Evolutionary conservation across 176 grass and related monocot species (phyloP), one percentile per base, ranked within the genome.

Genomic region (Echinochloa phyllopogon): DNA sequence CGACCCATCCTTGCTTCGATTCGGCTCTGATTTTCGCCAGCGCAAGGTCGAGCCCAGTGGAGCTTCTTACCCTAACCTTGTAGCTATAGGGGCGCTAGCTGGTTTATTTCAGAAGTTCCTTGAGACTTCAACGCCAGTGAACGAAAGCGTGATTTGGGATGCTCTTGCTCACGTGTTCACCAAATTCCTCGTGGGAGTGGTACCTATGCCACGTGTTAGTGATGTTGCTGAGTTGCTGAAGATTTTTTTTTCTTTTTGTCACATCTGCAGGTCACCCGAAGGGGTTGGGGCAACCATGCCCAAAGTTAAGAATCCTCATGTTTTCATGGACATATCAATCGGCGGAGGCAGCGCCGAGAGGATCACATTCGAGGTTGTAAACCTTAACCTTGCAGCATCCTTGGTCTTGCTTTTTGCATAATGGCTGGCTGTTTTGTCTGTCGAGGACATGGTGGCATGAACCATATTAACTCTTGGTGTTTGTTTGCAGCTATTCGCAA

Each of bases 271-370:
- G 85, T 80, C 69, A 69, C 72, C 58, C 55, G 5, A 20, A 43
- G 51, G 49, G 75, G 41, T 9, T 75, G 23, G 72, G 65, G 62
- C 69, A 72, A 66, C 74, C 64, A 94, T 94, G 92, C 52, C 78
- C 13, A 90, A 71, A 74, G 53, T 65, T 27, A 88, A 89, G 69
- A 94, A 94, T 61, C 92, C 89, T 12, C 74, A 72, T 1, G 87
- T 94, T 15, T 94, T 92, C 85, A 21, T 94, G 61, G 93, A 94
- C 78, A 88, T 94, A 58, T 88, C 93, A 12, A 87, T 94, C 2
- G 87, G 55, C 21, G 75, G 68, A 47, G 21, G 44, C 6, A 29
- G 55, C 33, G 12, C 87, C 3, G 78, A 90, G 58, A 87, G 90
- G 74, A 90, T 94, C 18, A 89, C 82, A 2, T 83, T 92, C 37